Evolutionary conservation across 1,139 yeast species (phyloP), one percentile per base, ranked within the genome.

Genomic region (Pichia inconspicua): DNA sequence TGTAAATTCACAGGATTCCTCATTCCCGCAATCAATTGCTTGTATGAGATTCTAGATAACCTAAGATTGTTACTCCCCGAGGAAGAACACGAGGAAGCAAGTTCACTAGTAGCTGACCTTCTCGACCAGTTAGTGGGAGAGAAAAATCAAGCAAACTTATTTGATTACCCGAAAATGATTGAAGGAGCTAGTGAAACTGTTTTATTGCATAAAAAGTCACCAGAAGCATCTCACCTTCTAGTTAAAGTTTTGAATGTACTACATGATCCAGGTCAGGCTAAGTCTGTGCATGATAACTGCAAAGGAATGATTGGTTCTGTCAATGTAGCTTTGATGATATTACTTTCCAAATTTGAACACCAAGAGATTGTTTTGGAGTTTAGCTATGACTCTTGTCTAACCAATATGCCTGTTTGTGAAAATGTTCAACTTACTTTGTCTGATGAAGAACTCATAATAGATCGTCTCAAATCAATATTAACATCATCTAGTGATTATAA

Each of bases 161-260:
- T 30, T 6, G 38, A 35, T 12, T 15, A 43, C 25, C 45, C 41
- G 5, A 31, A 28, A 14, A n/a, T 47, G 17, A 42, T 53, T 31
- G 35, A 46, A 35, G 43, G 41, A 19, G 40, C 41, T 25, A 48
- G 46, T 40, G 22, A 40, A 17, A 48, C 43, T 14, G 34, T 50
- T 5, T 19, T 48, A 6, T 46, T 50, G 37, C 27, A 14, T 9
- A 27, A 31, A 7, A 43, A 35, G 9, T 35, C 28, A 5, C 38
- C 25, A 14, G 39, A 38, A 14, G 40, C 39, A 31, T 27, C 25
- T 10, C 14, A 31, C 32, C 6, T 25, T 14, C 14, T 43, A 17
- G 40, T 44, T 25, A 25, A 28, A 8, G 22, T 47, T 6, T 5
- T 22, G 9, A 37, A 22, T 27, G 12, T 4, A 8, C 12, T 37